These are phyloP conservation scores for Vachellia pachyceras DNA, from an alignment of 306 rosid genomes.

Conservation along the genomic window DNA sequence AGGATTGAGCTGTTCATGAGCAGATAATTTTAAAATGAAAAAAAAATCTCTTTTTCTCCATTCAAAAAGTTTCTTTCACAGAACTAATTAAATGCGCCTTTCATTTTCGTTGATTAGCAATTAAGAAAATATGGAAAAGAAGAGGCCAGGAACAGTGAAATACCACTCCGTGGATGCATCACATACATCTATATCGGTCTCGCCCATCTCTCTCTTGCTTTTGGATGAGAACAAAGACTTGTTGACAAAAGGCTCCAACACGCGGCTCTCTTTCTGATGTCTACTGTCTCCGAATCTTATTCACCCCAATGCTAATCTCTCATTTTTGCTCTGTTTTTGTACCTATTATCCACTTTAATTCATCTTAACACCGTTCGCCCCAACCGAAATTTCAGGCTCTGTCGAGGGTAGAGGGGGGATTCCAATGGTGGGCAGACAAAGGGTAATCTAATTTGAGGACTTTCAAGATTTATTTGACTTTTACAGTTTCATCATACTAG, in stretches of 20 bases:
- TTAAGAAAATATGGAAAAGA: slow-evolving; percentile 3
- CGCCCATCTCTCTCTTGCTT: neutral
- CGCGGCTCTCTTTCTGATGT: slow-evolving; percentile 10
- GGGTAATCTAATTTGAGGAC: no score
- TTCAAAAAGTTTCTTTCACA: neutral
- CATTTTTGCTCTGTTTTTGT: no score
- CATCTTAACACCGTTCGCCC: no score
- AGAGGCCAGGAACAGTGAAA: neutral
- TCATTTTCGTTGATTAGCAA: slow-evolving; percentile 23
- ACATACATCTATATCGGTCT: neutral
- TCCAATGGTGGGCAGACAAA: no score
- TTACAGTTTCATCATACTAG: no score
- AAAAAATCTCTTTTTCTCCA: neutral
- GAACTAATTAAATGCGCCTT: neutral
- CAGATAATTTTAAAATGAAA: slow-evolving; percentile 36
- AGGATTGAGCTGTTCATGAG: slow-evolving; percentile 60
- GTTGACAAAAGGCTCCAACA: slow-evolving; percentile 6
- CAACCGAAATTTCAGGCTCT: no score
- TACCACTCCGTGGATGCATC: neutral
- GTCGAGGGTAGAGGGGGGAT: no score
- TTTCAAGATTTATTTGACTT: no score
- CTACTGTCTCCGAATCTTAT: slow-evolving; percentile 17
- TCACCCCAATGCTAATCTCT: slow-evolving; percentile 1
- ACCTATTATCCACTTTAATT: no score
- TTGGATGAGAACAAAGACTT: slow-evolving; percentile 9